Evolutionary conservation across 495 filamentous ascomycete genomes (phyloP).

Genomic region (Apiosordaria backusii): DNA sequence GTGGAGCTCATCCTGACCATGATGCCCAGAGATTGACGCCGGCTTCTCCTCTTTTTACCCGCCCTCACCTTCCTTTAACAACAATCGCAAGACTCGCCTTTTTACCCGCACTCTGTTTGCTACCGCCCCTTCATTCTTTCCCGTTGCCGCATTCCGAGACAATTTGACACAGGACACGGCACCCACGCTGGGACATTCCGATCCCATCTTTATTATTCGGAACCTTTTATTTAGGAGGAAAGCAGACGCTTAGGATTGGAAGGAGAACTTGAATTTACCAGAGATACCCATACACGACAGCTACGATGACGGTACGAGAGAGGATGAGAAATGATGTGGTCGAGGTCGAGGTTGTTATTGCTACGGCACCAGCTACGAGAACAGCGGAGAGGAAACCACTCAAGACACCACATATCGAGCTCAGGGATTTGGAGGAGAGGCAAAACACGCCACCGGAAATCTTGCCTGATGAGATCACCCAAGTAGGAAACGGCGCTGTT

Average conservation of each 20-base stretch:
- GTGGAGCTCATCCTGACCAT: background rate
- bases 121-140: background rate
- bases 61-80: background rate
- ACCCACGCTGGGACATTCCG: background rate
- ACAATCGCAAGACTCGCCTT: background rate
- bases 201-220: background rate
- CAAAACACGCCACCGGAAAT: background rate
- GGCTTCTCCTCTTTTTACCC: background rate
- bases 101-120: background rate
- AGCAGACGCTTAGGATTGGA: background rate
- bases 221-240: background rate
- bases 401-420: background rate
- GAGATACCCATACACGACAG: slow-evolving; percentile 2
- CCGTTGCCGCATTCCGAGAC: background rate
- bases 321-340: slow-evolving; percentile 6
- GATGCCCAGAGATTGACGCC: background rate
- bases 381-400: background rate
- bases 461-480: background rate
- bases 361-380: background rate
- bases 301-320: background rate
- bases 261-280: background rate
- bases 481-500: background rate
- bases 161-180: background rate
- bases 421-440: background rate
- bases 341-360: background rate